phyloP scores from a whole-genome alignment of 768 basidiomycete species.

The Phlegmacium glaucopus region DNA sequence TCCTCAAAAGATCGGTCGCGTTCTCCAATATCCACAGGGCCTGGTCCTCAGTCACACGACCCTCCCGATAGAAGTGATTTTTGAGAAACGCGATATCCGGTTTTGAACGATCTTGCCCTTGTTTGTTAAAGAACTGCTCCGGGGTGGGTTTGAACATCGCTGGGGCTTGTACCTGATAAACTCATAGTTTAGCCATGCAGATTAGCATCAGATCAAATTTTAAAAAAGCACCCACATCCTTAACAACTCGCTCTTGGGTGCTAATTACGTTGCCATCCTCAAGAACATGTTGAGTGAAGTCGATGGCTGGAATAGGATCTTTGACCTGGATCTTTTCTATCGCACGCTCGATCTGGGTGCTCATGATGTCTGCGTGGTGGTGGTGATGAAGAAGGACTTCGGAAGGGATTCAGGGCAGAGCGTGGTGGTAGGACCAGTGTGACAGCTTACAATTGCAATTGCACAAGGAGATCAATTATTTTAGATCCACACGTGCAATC shows the following conservation, averaged over 20 bases:
- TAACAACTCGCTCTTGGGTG: slow-evolving; percentile 94
- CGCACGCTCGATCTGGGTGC: slow-evolving; percentile 59
- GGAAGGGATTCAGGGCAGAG: slow-evolving; percentile 10
- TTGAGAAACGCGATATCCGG: slow-evolving; percentile 96
- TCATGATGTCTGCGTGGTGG: slow-evolving; percentile 31
- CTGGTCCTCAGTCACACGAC: slow-evolving; percentile 89
- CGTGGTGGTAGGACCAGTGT: slow-evolving; percentile 8
- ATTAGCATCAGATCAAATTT: background rate
- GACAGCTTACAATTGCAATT: slow-evolving; percentile 18
- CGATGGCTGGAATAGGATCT: slow-evolving; percentile 52
- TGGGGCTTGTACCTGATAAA: slow-evolving; percentile 88
- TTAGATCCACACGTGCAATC: slow-evolving; percentile 6
- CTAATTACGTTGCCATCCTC: slow-evolving; percentile 91
- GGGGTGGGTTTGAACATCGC: slow-evolving; percentile 90
- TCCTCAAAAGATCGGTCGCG: slow-evolving; percentile 76
- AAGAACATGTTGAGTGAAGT: slow-evolving; percentile 89
- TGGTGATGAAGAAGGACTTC: slow-evolving; percentile 7
- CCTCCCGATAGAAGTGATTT: slow-evolving; percentile 98
- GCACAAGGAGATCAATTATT: slow-evolving; percentile 10
- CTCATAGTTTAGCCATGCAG: slow-evolving; percentile 3
- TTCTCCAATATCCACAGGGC: slow-evolving; percentile 91
- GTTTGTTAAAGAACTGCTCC: slow-evolving; percentile 85
- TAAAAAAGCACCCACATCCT: slow-evolving; percentile 66
- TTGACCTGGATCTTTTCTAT: slow-evolving; percentile 62
- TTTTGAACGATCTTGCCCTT: slow-evolving; percentile 75